A percentile compares a stretch with the other conserved stretches of the same genome.
phyloP scores from a whole-genome alignment of 2,329 filamentous ascomycete species.

The Teratosphaeriaceae sp. region DNA sequence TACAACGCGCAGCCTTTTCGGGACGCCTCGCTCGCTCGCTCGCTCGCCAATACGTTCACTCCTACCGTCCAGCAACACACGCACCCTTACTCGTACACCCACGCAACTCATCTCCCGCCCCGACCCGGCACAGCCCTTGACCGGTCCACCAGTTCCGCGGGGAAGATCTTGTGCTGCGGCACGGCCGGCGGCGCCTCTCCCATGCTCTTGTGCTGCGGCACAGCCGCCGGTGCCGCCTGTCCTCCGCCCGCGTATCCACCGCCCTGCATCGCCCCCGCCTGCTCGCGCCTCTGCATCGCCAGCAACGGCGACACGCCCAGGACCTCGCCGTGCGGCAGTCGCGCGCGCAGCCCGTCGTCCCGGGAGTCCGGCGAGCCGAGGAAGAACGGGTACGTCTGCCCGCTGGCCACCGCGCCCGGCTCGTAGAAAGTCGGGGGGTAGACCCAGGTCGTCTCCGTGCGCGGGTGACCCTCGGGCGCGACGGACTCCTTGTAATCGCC shows the following conservation, averaged over 20 bases:
- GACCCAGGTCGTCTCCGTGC: constrained; percentile 40
- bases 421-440: constrained; percentile 39
- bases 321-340: constrained; percentile 14
- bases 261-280: neutral
- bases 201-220: neutral
- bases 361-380: constrained; percentile 18
- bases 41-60: too few species aligned
- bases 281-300: constrained; percentile 11
- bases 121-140: too few species aligned
- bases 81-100: too few species aligned
- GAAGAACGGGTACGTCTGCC: constrained; percentile 29
- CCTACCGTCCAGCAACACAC: too few species aligned
- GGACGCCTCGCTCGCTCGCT: too few species aligned
- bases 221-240: neutral
- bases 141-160: constrained; percentile 6
- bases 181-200: neutral
- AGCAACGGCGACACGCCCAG: constrained; percentile 16
- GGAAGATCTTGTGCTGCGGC: constrained; percentile 6
- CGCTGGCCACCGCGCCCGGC: constrained; percentile 23
- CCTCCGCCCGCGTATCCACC: neutral
- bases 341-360: constrained; percentile 17
- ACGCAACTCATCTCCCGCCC: too few species aligned
- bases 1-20: too few species aligned
- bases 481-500: constrained; percentile 35
- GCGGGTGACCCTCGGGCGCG: constrained; percentile 34